Base-by-base conservation (phyloP, 192 early-diverging fungal genomes). In the Rhizoclosmatium globosum region DNA sequence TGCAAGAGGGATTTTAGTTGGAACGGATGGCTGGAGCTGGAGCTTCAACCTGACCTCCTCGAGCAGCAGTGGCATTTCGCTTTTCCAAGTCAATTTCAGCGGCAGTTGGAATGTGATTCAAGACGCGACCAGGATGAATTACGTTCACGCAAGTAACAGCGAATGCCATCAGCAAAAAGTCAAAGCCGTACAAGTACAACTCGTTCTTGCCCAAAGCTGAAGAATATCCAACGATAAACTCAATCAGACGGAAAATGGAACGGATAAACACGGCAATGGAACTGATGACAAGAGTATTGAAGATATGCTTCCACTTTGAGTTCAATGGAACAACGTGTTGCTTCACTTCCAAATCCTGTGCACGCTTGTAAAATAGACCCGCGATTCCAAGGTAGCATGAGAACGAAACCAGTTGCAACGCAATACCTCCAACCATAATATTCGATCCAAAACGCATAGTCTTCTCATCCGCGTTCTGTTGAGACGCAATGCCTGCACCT, bases 201-300 rank as follows among this genome's bases (percentile, higher is more conserved):
- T 82, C 81, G 60, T 59, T 82, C 2, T 15, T 71, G 15, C 57
- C 77, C 50, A 82, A 31, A 31, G 58, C 39, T 46, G 56, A 23
- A 23, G 38, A 17, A 61, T 43, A 50, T 48, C 77, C 77, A 3
- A 64, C 39, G 17, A 43, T 19, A 59, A 82, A 78, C 57, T 82
- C 81, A 68, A 82, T 59, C 23, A 82, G 68, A 47, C 81, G 81
- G 61, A 68, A 82, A 21, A 78, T 53, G 50, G 66, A 71, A 4
- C 81, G 77, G 2, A 80, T 41, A 62, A 80, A 65, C 2, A 62
- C 45, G 9, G 21, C 1, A 2, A 42, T 9, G 0, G 6, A 23
- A 47, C 13, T 56, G 1, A 53, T 21, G 17, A 59, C 42, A 6
- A 48, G 19, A 46, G 60, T 21, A 68, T 19, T 38, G 79, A 44